Evolutionary conservation across 2,329 filamentous ascomycete genomes (phyloP).

Genomic region (Sodiomyces alkalinus): DNA sequence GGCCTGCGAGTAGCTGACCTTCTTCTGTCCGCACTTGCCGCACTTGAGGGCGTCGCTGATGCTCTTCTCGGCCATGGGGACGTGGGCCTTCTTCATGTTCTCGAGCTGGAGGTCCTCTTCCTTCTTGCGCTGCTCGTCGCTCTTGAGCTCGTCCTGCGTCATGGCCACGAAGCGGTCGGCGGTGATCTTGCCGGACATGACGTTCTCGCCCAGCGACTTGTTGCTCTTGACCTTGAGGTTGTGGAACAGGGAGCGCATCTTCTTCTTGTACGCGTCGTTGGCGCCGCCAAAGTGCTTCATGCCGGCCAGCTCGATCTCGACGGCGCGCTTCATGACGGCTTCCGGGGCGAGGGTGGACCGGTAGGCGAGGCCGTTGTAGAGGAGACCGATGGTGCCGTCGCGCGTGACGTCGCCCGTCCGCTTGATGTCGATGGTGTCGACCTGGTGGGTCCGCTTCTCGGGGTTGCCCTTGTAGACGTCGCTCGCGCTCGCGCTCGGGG

Average conservation of each 20-base stretch:
- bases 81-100: constrained; percentile 96
- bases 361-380: constrained; percentile 79
- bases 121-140: constrained; percentile 60
- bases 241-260: constrained; percentile 83
- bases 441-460: constrained; percentile 63
- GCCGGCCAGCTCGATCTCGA: constrained; percentile 74
- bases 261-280: constrained; percentile 62
- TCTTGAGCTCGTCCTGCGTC: constrained; percentile 84
- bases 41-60: constrained; percentile 81
- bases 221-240: constrained; percentile 93
- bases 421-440: constrained; percentile 65
- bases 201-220: constrained; percentile 55
- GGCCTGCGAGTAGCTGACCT: constrained; percentile 90
- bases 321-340: constrained; percentile 54
- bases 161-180: constrained; percentile 68
- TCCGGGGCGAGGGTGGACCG: constrained; percentile 56
- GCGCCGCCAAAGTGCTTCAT: constrained; percentile 56
- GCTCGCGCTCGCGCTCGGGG: constrained; percentile 3
- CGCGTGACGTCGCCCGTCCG: constrained; percentile 60
- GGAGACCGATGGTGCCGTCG: constrained; percentile 74
- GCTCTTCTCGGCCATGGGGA: constrained; percentile 79
- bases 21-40: constrained; percentile 82
- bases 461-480: constrained; percentile 44
- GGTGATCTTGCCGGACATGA: constrained; percentile 59
- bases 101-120: constrained; percentile 69